Evolutionary conservation across 768 basidiomycete species (phyloP).

Genomic region (Tylopilus sp.): DNA sequence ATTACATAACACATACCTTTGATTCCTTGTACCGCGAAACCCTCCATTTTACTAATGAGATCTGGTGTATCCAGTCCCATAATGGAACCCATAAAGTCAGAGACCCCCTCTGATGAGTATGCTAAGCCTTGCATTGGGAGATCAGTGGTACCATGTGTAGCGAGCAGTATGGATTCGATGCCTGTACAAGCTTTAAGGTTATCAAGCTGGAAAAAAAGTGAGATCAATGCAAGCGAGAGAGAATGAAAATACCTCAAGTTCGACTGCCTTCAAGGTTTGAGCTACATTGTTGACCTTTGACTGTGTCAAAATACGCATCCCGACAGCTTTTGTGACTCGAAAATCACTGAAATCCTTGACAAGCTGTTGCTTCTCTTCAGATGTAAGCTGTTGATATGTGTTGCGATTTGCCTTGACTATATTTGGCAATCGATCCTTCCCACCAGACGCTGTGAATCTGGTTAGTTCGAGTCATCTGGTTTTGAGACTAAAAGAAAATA

Average conservation of each 20-base stretch:
- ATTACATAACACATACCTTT: not conserved
- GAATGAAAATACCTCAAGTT: not conserved
- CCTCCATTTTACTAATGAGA: not conserved
- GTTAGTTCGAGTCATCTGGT: no score
- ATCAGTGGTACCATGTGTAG: not conserved
- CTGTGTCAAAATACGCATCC: no score
- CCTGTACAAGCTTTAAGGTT: not conserved
- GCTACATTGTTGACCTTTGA: not conserved
- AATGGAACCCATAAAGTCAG: not conserved
- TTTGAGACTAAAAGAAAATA: no score
- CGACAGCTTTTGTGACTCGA: no score
- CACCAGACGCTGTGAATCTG: no score
- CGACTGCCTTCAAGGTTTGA: not conserved
- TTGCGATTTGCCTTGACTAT: no score
- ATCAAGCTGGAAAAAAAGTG: not conserved
- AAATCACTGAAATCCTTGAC: no score
- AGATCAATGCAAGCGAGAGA: not conserved
- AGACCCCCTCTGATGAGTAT: not conserved
- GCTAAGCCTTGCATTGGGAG: not conserved
- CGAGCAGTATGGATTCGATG: not conserved
- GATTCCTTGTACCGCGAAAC: not conserved
- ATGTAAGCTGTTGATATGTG: no score
- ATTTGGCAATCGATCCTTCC: no score
- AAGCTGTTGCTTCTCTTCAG: no score
- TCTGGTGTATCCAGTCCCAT: not conserved